Conservation (phyloP, 169 alveolate genomes). For the Eimeria zaria region DNA sequence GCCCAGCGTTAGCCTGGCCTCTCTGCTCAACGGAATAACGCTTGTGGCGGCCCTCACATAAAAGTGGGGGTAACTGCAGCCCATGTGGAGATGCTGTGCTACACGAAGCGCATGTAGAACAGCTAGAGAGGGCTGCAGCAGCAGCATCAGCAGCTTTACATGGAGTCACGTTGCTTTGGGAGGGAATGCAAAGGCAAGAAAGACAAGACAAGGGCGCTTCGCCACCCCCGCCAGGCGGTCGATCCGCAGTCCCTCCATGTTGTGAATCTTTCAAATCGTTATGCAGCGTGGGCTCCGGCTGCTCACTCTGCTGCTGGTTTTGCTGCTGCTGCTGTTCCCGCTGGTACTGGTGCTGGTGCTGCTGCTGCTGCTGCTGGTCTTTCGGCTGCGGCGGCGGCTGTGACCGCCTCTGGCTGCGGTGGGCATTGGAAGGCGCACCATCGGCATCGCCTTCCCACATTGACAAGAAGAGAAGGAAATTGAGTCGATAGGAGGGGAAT, state of each 20-base stretch:
- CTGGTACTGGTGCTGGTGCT: conserved; percentile 9
- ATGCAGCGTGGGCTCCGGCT: neutral
- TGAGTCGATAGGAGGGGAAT: neutral
- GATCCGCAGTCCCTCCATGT: neutral
- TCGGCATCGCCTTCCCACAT: conserved; percentile 27
- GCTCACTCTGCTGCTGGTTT: neutral
- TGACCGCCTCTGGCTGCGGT: neutral
- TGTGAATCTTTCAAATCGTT: neutral
- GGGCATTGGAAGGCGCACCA: neutral
- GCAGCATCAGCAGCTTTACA: conserved; percentile 14
- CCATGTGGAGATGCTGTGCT: neutral
- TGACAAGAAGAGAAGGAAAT: neutral
- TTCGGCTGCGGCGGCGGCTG: conserved; percentile 12
- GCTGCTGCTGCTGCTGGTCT: conserved; percentile 14
- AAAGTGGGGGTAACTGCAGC: neutral
- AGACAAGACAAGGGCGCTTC: neutral
- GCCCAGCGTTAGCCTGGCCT: neutral
- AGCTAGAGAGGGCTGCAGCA: neutral
- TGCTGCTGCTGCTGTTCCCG: neutral
- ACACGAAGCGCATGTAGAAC: neutral
- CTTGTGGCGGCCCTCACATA: neutral
- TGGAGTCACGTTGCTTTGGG: neutral
- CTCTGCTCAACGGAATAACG: neutral
- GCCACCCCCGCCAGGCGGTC: neutral
- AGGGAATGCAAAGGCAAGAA: neutral